Conservation (phyloP, 257 asterid species). For the Capsicum rhomboideum region DNA sequence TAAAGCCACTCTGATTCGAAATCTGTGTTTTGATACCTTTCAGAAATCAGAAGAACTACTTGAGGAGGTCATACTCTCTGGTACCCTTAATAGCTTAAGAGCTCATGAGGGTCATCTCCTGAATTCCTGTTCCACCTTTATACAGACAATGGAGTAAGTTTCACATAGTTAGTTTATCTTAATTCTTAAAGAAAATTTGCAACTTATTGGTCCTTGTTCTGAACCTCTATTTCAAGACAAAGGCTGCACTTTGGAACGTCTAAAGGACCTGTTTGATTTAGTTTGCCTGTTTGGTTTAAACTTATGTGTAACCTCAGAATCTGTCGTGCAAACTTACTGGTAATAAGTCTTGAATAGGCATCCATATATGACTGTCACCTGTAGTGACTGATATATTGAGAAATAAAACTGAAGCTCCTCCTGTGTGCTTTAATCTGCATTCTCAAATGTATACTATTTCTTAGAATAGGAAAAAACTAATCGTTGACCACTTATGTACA, state of each 20-base stretch:
- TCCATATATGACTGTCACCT: not conserved
- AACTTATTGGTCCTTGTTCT: not conserved
- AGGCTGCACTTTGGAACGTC: not conserved
- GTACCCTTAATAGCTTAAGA: conserved; percentile 78
- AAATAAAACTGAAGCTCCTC: not conserved
- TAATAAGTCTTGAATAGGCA: not conserved
- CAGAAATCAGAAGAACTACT: conserved; percentile 90
- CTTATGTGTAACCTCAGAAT: not conserved
- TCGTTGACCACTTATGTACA: not conserved
- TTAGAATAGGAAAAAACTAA: not conserved
- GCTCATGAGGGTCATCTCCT: conserved; percentile 29
- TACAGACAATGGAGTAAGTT: conserved; percentile 68
- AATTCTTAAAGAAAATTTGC: not conserved
- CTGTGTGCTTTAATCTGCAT: not conserved
- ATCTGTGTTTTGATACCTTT: conserved; percentile 22
- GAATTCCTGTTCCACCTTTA: conserved; percentile 78
- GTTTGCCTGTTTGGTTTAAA: not conserved
- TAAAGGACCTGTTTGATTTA: not conserved
- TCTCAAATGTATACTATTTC: not conserved
- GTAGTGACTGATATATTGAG: not conserved
- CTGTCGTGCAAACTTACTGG: not conserved
- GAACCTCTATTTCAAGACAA: not conserved
- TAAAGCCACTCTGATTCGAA: conserved; percentile 2
- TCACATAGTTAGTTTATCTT: not conserved
- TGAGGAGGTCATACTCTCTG: conserved; percentile 86